Evolutionary conservation across 768 basidiomycete species (phyloP), one percentile per base, ranked within the genome.

Genomic region (Wakefieldia striispora): DNA sequence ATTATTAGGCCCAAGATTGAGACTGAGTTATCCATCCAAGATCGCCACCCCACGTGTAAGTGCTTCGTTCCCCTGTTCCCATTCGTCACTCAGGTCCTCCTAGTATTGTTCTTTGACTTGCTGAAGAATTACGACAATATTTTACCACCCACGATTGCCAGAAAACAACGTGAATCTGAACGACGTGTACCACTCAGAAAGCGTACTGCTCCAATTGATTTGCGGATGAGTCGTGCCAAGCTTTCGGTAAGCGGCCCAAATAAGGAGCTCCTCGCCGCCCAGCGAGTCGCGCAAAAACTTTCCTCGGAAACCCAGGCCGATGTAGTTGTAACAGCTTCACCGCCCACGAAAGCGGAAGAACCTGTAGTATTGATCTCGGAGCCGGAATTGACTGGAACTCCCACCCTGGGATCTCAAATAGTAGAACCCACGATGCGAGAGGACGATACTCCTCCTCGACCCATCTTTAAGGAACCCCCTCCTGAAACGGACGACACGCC

Each of bases 131-230:
- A 94, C 60, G 73, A 76, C 13, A 76, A 73, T 3, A 76, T 95
- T 36, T 72, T 97, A 36, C 92, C 93, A 0, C 83, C 88, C 0
- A 84, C 91, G 1, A 84, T 97, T 47, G 77, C 81, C 40, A 85
- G 81, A 62, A 95, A 95, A 75, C 90, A 87, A 60, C 83, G 84
- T 20, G 92, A 95, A 60, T 86, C 90, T 0, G 92, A 91, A 56
- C 84, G 94, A 40, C 89, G 84, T 52, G 75, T 89, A 39, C 94
- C 91, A 12, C 63, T 84, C 20, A 79, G 93, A 36, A 95, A 94
- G 62, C 88, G 90, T 46, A 95, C 94, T 3, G 86, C 88, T 0
- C 85, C 86, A 0, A 72, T 95, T 40, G 94, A 97, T 66, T 86
- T 94, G 83, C 86, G 93, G 40, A 76, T 91, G 66, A 91, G 86